Base-by-base conservation (phyloP, 169 alveolate genomes). In the Plasmodium gallinaceum region DNA sequence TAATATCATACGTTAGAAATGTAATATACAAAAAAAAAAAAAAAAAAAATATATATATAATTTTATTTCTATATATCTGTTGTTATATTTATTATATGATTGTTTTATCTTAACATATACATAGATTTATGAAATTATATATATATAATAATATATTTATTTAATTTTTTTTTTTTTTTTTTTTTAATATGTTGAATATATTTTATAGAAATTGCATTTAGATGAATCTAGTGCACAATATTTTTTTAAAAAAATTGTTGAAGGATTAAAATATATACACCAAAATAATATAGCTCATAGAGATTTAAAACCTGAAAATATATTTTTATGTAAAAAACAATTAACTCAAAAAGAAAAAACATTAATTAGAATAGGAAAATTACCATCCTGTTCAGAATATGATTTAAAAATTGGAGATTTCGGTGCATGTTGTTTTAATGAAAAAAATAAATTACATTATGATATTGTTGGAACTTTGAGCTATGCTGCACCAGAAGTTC, bases 391-490 rank as follows among this genome's bases (percentile, higher is more conserved):
- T 86, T 95, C 95, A 43, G 93, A 95, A 80, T 95, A 96, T 43
- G 95, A 94, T 46, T 95, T 97, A 70, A 97, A 98, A 83, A 97
- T 98, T 6, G 98, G 98, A 16, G 99, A 98, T 69, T 98, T 98
- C 80, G 99, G 99, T 46, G 95, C 96, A 8, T 90, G 93, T 22
- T 88, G 93, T 42, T 57, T 90, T 60, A 70, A 74, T 42, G 83
- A 69, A 22, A 66, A 71, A 51, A 89, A 92, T 45, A 75, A 76
- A 37, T 32, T 74, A 60, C 94, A 88, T 57, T 62, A 73, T 48
- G 96, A 94, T n/a, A 90, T 93, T 61, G 96, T 94, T 22, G 96
- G 96, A 8, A 94, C 96, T 26, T 88, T 94, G 93, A 94, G 96
- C 61, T 94, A 94, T 72, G 97, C 95, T 14, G 96, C 97, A 7